Conservation (phyloP, 208 protist species). For the Trypanosoma cruzi region DNA sequence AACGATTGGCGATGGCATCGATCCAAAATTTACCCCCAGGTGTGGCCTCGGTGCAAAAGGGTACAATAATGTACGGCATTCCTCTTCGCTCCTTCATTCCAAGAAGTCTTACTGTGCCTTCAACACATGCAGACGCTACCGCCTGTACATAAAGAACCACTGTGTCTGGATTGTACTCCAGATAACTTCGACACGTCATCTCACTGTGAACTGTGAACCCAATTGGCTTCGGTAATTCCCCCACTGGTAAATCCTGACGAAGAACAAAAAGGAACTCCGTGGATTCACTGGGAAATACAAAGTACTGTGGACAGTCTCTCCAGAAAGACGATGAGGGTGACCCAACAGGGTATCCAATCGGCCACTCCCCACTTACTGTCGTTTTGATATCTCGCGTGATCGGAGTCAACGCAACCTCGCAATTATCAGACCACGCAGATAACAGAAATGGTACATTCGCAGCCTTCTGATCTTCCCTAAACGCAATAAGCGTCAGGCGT, state of each 20-base stretch:
- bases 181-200: slow-evolving; percentile 56
- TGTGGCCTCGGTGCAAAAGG: slow-evolving; percentile 40
- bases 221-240: slow-evolving; percentile 29
- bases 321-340: slow-evolving; percentile 55
- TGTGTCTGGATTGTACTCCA: slow-evolving; percentile 60
- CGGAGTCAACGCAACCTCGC: slow-evolving; percentile 32
- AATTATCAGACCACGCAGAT: slow-evolving; percentile 33
- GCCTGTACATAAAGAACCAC: slow-evolving; percentile 44
- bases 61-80: slow-evolving; percentile 89
- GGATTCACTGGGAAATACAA: slow-evolving; percentile 72
- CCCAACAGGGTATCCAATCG: slow-evolving; percentile 44
- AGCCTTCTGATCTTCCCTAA: slow-evolving; percentile 26
- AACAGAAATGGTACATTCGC: slow-evolving; percentile 22
- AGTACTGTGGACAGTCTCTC: slow-evolving; percentile 89
- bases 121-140: slow-evolving; percentile 24
- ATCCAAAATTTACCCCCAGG: slow-evolving; percentile 47
- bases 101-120: slow-evolving; percentile 45
- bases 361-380: slow-evolving; percentile 59
- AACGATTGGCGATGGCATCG: slow-evolving; percentile 58
- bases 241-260: slow-evolving; percentile 13
- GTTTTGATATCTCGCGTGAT: slow-evolving; percentile 41
- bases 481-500: slow-evolving; percentile 23
- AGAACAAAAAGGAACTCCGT: slow-evolving; percentile 67
- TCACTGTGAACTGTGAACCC: slow-evolving; percentile 82
- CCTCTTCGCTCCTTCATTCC: slow-evolving; percentile 77